These are phyloP conservation scores for Boletus rubroflammeus DNA, from an alignment of 768 basidiomycete species.

Conservation along the genomic window DNA sequence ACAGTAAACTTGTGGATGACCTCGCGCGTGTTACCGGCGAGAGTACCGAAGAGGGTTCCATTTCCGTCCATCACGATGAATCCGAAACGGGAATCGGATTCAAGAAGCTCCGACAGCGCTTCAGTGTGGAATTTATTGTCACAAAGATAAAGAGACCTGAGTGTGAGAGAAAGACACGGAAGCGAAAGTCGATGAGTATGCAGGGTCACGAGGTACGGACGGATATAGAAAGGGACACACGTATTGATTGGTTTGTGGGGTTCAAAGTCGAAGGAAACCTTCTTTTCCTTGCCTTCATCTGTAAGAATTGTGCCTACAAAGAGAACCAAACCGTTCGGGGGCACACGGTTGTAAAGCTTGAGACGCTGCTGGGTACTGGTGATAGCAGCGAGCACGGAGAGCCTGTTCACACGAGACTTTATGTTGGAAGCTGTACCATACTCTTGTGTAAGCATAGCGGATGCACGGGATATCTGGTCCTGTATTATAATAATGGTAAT, in stretches of 20 bases:
- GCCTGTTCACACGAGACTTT: conserved; percentile 96
- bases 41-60: conserved; percentile 92
- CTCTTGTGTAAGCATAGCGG: conserved; percentile 96
- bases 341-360: conserved; percentile 94
- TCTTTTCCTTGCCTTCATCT: conserved; percentile 99
- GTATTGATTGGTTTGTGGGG: conserved; percentile 99
- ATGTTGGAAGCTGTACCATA: conserved; percentile 99
- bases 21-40: conserved; percentile 96
- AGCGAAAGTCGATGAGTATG: background rate
- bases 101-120: conserved; percentile 91
- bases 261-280: conserved; percentile 97
- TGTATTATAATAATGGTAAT: conserved; percentile 25
- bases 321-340: conserved; percentile 93
- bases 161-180: conserved; percentile 1
- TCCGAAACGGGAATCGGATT: conserved; percentile 95
- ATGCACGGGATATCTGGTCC: conserved; percentile 93
- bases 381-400: conserved; percentile 96
- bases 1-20: conserved; percentile 98
- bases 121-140: conserved; percentile 99
- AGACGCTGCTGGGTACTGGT: conserved; percentile 97
- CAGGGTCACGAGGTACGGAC: background rate
- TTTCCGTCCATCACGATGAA: conserved; percentile 99
- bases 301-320: conserved; percentile 98
- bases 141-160: conserved; percentile 93
- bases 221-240: conserved; percentile 42